Conservation (phyloP, 208 protist genomes). For the Wallacemonas collosoma region DNA sequence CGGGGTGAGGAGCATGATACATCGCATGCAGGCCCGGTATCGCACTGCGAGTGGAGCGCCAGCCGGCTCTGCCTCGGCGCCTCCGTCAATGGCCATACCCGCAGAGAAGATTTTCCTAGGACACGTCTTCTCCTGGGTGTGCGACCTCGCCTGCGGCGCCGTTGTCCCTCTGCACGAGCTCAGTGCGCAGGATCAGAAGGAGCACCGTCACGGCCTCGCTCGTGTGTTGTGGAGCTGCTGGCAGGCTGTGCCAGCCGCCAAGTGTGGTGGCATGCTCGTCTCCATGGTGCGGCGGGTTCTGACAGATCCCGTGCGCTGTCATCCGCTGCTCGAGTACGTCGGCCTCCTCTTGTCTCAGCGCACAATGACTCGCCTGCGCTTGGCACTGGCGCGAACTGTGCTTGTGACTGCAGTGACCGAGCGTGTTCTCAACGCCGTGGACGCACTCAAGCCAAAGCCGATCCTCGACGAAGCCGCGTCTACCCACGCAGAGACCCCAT, state of each 20-base stretch:
- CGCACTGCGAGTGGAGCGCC: too few relatives aligned
- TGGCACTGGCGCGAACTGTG: constrained; percentile 37
- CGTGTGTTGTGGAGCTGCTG: constrained; percentile 59
- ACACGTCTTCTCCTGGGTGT: constrained; percentile 43
- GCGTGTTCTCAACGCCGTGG: constrained; percentile 22
- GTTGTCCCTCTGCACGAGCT: constrained; percentile 37
- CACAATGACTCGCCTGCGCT: constrained; percentile 27
- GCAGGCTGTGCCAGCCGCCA: constrained; percentile 13
- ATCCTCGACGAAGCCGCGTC: neutral
- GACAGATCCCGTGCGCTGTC: constrained; percentile 35
- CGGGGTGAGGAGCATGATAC: too few relatives aligned
- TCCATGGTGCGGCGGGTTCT: constrained; percentile 56
- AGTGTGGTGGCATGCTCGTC: constrained; percentile 33
- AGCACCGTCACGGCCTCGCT: constrained; percentile 40
- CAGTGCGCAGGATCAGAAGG: constrained; percentile 20
- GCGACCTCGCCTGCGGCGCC: constrained; percentile 30
- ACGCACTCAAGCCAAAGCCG: constrained; percentile 21
- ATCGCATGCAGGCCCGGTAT: too few relatives aligned
- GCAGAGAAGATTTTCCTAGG: constrained; percentile 6
- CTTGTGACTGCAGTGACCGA: constrained; percentile 32
- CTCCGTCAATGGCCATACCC: neutral
- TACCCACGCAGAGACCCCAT: neutral
- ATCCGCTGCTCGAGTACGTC: constrained; percentile 66
- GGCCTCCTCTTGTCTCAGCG: constrained; percentile 68
- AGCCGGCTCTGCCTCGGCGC: too few relatives aligned